Evolutionary conservation across 805 yeast genomes (phyloP).

Genomic region (Wickerhamomyces chambardii): DNA sequence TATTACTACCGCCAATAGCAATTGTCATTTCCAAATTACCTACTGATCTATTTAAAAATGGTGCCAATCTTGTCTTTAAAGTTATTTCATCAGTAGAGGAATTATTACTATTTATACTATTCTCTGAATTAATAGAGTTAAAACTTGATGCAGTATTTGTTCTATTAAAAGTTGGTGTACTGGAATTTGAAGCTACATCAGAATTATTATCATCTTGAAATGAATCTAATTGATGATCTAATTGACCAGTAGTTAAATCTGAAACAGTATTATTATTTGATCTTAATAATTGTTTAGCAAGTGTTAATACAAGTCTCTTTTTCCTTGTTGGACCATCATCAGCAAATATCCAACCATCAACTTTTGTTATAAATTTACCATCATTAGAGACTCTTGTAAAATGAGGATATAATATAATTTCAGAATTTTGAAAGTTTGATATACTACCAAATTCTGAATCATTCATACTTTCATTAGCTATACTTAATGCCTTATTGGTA

Average conservation of each 20-base stretch:
- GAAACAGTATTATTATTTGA: slow-evolving; percentile 14
- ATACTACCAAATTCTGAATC: background rate
- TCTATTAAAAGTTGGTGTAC: background rate
- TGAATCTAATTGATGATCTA: slow-evolving; percentile 26
- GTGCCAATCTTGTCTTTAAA: slow-evolving; percentile 56
- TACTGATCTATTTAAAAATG: slow-evolving; percentile 61
- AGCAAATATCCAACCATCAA: slow-evolving; percentile 62
- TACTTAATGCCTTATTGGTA: slow-evolving; percentile 13
- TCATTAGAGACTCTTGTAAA: slow-evolving; percentile 30
- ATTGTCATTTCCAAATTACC: slow-evolving; percentile 46
- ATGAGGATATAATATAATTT: slow-evolving; percentile 51
- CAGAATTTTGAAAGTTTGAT: slow-evolving; percentile 34
- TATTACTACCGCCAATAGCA: slow-evolving; percentile 42
- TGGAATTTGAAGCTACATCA: background rate
- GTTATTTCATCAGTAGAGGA: slow-evolving; percentile 29
- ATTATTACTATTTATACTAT: slow-evolving; percentile 1
- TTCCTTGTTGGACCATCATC: slow-evolving; percentile 68
- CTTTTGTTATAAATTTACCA: slow-evolving; percentile 41
- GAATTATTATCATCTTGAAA: slow-evolving; percentile 7
- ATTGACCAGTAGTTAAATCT: slow-evolving; percentile 21
- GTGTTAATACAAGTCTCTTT: slow-evolving; percentile 56
- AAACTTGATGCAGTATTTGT: background rate
- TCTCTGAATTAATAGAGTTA: slow-evolving; percentile 1
- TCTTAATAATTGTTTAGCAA: slow-evolving; percentile 61
- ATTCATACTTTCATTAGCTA: slow-evolving; percentile 3